Evolutionary conservation across 139 green algal species (phyloP), one percentile per base, ranked within the genome.

Genomic region (Haematococcus sp.): DNA sequence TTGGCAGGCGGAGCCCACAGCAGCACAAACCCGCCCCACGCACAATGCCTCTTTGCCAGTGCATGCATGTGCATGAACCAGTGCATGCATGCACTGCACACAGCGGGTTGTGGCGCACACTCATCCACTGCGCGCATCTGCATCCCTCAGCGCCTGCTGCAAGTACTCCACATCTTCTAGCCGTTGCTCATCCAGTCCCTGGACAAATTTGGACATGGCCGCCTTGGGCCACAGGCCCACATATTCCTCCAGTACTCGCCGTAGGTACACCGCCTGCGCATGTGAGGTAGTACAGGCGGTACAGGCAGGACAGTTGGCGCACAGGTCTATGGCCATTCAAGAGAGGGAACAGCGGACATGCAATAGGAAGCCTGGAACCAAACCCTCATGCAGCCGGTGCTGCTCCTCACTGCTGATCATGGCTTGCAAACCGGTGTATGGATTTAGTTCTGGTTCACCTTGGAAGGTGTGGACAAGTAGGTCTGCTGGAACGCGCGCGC

Each of bases 251-350:
- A 68, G 32, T 17, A 68, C 61, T 9, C 25, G 31, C 16, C 61
- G 61, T 31, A 68, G 7, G 61, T 68, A 68, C 33, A 68, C 9
- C 9, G 25, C 61, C 61, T 68, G 61, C 61, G 11, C n/a, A n/a
- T n/a, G n/a, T n/a, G 40, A 11, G 40, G 40, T 11, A 49, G 40
- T 49, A 49, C 40, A 49, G 11, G 40, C 7, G 40, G 40, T n/a
- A 7, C 40, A 11, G 40, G 7, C 40, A 49, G 40, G 40, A 11
- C 40, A 19, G 7, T 49, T 49, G 40, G n/a, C n/a, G n/a, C n/a
- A n/a, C n/a, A n/a, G n/a, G n/a, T n/a, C n/a, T n/a, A n/a, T n/a
- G n/a, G n/a, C n/a, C n/a, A n/a, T n/a, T n/a, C n/a, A n/a, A n/a
- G n/a, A n/a, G n/a, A n/a, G n/a, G n/a, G n/a, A n/a, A n/a, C n/a